Evolutionary conservation across 2,329 filamentous ascomycete species (phyloP).

Genomic region (Aureobasidium uvarum): DNA sequence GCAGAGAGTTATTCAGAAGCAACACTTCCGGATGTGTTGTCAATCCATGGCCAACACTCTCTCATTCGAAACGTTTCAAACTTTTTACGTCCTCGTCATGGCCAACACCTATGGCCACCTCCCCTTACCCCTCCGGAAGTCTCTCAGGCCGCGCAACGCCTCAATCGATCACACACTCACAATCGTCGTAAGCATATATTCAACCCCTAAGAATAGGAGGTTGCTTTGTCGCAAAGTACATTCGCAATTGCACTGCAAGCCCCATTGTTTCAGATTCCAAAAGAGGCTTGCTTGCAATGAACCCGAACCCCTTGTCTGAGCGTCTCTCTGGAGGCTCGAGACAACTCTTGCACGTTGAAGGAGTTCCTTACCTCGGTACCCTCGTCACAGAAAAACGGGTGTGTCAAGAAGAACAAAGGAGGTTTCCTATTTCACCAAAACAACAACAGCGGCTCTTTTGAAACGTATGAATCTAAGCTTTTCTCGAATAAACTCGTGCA

Average conservation of each 20-base stretch:
- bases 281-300: background rate
- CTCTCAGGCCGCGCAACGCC: constrained; percentile 5
- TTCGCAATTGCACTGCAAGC: background rate
- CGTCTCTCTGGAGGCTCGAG: background rate
- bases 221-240: background rate
- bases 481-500: background rate
- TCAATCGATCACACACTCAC: background rate
- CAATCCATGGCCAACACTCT: background rate
- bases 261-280: background rate
- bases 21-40: background rate
- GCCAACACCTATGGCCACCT: background rate
- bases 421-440: no score
- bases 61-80: background rate
- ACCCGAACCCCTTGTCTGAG: background rate
- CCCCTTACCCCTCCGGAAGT: background rate
- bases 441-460: background rate
- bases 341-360: background rate
- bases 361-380: background rate
- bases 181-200: constrained; percentile 1
- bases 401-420: no score
- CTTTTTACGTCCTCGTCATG: background rate
- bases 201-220: background rate
- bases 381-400: background rate
- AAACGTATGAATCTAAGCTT: background rate
- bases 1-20: no score